These are phyloP conservation scores for Pleurotus citrinopileatus DNA, from an alignment of 768 basidiomycete species.

Conservation along the genomic window DNA sequence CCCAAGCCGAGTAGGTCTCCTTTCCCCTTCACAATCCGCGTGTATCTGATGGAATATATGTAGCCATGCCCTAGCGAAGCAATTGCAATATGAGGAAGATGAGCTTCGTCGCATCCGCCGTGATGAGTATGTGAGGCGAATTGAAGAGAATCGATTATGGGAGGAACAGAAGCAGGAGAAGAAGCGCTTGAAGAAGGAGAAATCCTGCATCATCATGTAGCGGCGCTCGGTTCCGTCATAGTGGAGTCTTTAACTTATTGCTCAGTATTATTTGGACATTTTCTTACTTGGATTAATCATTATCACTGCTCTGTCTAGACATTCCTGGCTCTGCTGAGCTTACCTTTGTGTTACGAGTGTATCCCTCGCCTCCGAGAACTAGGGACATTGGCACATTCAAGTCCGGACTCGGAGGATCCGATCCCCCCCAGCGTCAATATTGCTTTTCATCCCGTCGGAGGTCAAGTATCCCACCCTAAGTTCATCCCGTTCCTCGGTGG, in stretches of 20 bases:
- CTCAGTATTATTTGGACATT: background rate
- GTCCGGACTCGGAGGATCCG: too few species aligned
- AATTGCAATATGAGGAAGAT: slow-evolving; percentile 83
- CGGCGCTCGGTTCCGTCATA: background rate
- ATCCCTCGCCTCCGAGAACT: too few species aligned
- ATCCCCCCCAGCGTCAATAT: too few species aligned
- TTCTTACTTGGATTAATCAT: background rate
- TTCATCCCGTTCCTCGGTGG: too few species aligned
- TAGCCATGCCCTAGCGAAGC: slow-evolving; percentile 42
- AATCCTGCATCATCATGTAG: slow-evolving; percentile 9
- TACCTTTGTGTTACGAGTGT: too few species aligned
- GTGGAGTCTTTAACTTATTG: background rate
- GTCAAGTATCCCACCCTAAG: too few species aligned
- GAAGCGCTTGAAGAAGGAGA: slow-evolving; percentile 8
- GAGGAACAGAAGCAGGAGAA: slow-evolving; percentile 1
- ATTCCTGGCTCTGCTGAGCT: too few species aligned
- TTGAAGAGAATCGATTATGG: background rate
- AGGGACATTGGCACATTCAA: too few species aligned
- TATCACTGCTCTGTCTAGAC: too few species aligned
- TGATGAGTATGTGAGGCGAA: background rate
- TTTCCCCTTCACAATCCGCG: background rate
- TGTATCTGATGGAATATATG: slow-evolving; percentile 4
- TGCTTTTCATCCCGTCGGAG: too few species aligned
- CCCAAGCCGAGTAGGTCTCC: slow-evolving; percentile 57
- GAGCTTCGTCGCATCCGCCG: slow-evolving; percentile 31